Percentiles rank a stretch among this genome's conserved stretches.
Evolutionary conservation across 1,139 yeast genomes (phyloP).

Genomic region (Scheffersomyces insectosa): DNA sequence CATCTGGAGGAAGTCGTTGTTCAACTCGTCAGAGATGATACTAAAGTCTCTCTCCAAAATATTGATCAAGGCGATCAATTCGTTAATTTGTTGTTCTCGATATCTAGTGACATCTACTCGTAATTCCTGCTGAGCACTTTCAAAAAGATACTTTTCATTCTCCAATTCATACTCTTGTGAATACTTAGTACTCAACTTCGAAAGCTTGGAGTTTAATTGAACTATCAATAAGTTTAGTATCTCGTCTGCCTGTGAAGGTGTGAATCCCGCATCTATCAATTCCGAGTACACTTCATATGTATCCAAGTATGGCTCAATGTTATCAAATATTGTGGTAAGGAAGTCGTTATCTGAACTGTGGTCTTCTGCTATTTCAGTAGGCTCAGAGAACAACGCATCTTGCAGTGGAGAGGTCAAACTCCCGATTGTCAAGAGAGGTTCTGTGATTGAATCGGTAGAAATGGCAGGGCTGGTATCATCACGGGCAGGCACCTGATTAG

Average conservation of each 20-base stretch:
- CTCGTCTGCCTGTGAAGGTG: conserved; percentile 52
- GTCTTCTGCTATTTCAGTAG: neutral
- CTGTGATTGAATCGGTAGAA: too few species aligned
- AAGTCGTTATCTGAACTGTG: conserved; percentile 7
- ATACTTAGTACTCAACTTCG: conserved; percentile 56
- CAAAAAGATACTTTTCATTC: conserved; percentile 83
- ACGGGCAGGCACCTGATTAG: too few species aligned
- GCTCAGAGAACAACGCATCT: neutral
- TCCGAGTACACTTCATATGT: conserved; percentile 48
- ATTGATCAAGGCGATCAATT: conserved; percentile 65
- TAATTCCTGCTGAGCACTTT: conserved; percentile 89
- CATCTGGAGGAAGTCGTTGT: conserved; percentile 63
- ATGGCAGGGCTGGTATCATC: too few species aligned
- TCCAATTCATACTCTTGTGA: conserved; percentile 74
- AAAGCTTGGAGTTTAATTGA: conserved; percentile 55
- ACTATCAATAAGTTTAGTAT: conserved; percentile 51
- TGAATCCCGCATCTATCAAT: conserved; percentile 49
- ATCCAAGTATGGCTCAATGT: conserved; percentile 53
- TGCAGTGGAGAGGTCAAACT: too few species aligned
- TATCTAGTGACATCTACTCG: conserved; percentile 75
- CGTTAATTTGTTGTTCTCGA: conserved; percentile 71
- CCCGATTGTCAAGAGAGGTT: too few species aligned
- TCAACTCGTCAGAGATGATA: conserved; percentile 73
- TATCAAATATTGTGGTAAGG: conserved; percentile 29
- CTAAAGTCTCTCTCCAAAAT: conserved; percentile 72